Evolutionary conservation across 1,284 basidiomycete genomes (phyloP), one percentile per base, ranked within the genome.

Genomic region (Marasmius fiardii): DNA sequence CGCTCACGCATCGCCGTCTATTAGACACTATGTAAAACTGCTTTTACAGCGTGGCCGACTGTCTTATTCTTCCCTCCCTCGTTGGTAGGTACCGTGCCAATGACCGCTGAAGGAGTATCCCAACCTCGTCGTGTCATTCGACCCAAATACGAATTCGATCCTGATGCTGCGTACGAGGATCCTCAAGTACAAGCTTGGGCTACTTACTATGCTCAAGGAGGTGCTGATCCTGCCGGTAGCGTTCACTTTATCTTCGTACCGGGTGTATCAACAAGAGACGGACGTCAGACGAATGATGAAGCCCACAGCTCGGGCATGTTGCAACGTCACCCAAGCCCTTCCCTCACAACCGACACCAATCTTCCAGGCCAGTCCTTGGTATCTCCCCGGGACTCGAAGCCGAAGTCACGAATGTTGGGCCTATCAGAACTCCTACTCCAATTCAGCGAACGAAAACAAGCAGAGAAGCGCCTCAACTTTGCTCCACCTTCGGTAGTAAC

Each of bases 131-230:
- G 53, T n/a, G 24, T 50, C 23, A 43, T 55, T 7, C 76, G 75
- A 4, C 53, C 53, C n/a, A 50, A 49, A 21, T 79, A 70, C 59
- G 65, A 70, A 10, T 79, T 66, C 60, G 74, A 79, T 58, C 76
- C 77, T 20, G 72, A 67, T 52, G 63, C 59, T 31, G 69, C 69
- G 39, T 80, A 80, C 59, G 61, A 72, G 14, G 76, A 80, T 57
- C 67, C 71, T 43, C 75, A 77, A 58, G 76, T 72, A 2, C 76
- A 78, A 52, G 74, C 74, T 0, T 79, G 77, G 77, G 77, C 76
- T 11, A 70, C 73, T 44, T 79, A 78, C 60, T 78, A 78, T 54
- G 74, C 75, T 8, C 69, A 74, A 37, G 75, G 75, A 21, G 76
- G 76, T 7, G 71, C 63, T 7, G 76, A 77, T 55, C 68, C 69